Percentiles rank a stretch among this genome's conserved stretches.
phyloP scores from a whole-genome alignment of 805 yeast species.

The Metschnikowia proteae region DNA sequence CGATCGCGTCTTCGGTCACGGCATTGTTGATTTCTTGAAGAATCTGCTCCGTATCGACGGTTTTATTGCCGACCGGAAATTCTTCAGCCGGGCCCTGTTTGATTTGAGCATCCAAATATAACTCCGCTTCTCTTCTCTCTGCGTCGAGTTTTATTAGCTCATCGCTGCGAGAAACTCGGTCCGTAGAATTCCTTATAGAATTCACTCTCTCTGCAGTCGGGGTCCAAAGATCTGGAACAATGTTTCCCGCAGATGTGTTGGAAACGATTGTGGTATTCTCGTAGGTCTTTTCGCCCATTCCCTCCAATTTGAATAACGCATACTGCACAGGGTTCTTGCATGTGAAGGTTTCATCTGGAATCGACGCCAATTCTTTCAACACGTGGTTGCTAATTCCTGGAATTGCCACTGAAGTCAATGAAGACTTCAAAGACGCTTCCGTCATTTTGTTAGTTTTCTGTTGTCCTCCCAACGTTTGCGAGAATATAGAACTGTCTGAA shows the following conservation, averaged over 20 bases:
- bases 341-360: conserved; percentile 71
- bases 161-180: neutral
- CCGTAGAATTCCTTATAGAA: neutral
- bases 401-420: conserved; percentile 46
- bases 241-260: neutral
- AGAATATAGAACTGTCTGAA: conserved; percentile 34
- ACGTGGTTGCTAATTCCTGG: conserved; percentile 46
- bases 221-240: neutral
- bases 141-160: conserved; percentile 1
- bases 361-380: conserved; percentile 63
- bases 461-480: conserved; percentile 14
- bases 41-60: conserved; percentile 29
- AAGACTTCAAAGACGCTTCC: conserved; percentile 10
- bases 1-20: conserved; percentile 34
- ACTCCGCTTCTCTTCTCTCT: conserved; percentile 1
- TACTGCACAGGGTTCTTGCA: conserved; percentile 68
- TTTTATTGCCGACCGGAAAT: conserved; percentile 13
- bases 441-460: conserved; percentile 1
- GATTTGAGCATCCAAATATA: neutral
- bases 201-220: neutral
- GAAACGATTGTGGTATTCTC: neutral
- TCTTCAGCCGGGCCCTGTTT: neutral
- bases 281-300: conserved; percentile 33
- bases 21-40: conserved; percentile 39
- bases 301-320: conserved; percentile 78